These are phyloP conservation scores for Xylaria sp. DNA, from an alignment of 2,329 filamentous ascomycete genomes.

Conservation along the genomic window DNA sequence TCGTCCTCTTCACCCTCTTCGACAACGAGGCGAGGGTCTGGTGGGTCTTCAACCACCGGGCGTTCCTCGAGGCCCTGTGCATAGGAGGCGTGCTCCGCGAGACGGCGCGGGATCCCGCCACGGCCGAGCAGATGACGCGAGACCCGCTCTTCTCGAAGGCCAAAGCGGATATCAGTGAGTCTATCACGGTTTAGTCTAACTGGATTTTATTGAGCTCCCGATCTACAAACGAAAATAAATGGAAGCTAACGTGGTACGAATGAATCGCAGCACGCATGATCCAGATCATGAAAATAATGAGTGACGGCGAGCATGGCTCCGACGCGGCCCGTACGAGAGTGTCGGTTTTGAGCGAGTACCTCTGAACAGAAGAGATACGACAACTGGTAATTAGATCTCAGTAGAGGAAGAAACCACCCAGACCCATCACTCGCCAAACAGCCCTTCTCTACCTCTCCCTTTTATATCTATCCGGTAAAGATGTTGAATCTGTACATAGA, in stretches of 20 bases:
- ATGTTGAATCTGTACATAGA: not conserved
- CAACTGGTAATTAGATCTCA: not conserved
- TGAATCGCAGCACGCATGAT: slow-evolving; percentile 61
- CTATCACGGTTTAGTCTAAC: not conserved
- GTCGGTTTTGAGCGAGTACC: slow-evolving; percentile 61
- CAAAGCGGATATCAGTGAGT: slow-evolving; percentile 64
- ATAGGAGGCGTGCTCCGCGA: slow-evolving; percentile 66
- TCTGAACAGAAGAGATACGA: slow-evolving; percentile 35
- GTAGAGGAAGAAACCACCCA: not conserved
- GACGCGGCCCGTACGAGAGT: slow-evolving; percentile 65
- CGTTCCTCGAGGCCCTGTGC: slow-evolving; percentile 76
- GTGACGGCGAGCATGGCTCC: slow-evolving; percentile 59
- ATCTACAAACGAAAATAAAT: not conserved
- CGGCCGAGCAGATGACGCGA: slow-evolving; percentile 52
- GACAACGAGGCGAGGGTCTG: slow-evolving; percentile 76
- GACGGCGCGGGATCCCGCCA: slow-evolving; percentile 52
- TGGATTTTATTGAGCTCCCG: not conserved
- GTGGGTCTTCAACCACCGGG: slow-evolving; percentile 85
- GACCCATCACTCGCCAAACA: not conserved
- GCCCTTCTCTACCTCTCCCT: not conserved
- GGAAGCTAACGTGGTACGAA: not conserved
- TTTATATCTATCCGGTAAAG: not conserved
- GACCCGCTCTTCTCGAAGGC: slow-evolving; percentile 67
- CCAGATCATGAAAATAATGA: slow-evolving; percentile 66
- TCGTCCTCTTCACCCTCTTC: slow-evolving; percentile 72